Base-by-base conservation (phyloP, 1,284 basidiomycete genomes). In the Hemileccinum hortonii region DNA sequence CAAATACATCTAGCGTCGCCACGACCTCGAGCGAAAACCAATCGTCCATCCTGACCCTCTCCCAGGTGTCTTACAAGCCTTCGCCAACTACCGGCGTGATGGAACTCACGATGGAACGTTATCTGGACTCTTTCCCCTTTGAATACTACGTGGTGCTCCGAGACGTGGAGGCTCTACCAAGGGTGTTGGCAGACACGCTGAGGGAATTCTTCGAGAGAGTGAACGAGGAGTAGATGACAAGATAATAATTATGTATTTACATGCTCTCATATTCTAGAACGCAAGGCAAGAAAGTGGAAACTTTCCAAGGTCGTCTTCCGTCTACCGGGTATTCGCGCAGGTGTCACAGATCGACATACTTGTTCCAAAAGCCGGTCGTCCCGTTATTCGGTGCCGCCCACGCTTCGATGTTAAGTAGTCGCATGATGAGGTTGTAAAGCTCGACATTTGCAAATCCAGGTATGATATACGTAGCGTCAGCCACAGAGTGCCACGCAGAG, bases 121-220 rank as follows among this genome's bases (percentile, higher is more conserved):
- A 98, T 70, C 72, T 98, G 61, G 94, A 98, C 67, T 90, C 92
- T 4, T 99, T 99, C 82, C 97, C 97, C 1, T 99, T 99, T 74
- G 94, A 98, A 73, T 97, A 97, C 70, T 99, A 95, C 62, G 90
- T 98, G 46, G 90, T 99, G 16, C 74, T 99, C 42, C 79, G 94
- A 55, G 85, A 92, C 62, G 93, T 97, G 37, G 94, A 97, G 69
- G 86, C 93, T 6, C 75, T 99, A 40, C 97, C 97, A 0, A 90
- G 94, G 50, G 92, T 98, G 14, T 74, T 99, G 56, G 81, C 91
- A n/a, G 86, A 88, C 40, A 98, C 94, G 2, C 75, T 99, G 54
- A 86, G 93, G 61, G 95, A 99, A 69, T 99, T 92, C 67, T 92
- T 92, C 58, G 88, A 91, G 66, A 78, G 86, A 55, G 80, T 90